phyloP scores from a whole-genome alignment of 805 yeast species.

The Priceomyces fermenticarens region DNA sequence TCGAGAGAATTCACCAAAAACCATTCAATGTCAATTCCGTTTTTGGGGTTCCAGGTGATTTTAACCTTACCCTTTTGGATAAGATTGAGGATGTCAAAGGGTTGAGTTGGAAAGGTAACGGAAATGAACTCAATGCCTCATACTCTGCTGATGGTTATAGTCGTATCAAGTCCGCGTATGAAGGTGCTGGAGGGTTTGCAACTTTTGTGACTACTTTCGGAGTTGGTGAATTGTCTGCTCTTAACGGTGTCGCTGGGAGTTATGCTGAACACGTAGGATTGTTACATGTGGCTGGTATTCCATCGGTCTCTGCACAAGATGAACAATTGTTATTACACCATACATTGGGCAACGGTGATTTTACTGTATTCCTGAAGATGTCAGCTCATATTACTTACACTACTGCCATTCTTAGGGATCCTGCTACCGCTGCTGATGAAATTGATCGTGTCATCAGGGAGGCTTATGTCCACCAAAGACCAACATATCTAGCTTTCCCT shows the following conservation, averaged over 20 bases:
- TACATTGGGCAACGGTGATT: conserved; percentile 43
- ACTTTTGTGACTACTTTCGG: conserved; percentile 32
- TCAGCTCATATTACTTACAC: conserved; percentile 30
- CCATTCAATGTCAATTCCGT: conserved; percentile 27
- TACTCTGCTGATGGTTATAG: conserved; percentile 26
- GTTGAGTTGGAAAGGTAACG: conserved; percentile 36
- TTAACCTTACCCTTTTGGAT: conserved; percentile 31
- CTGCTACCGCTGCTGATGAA: conserved; percentile 26
- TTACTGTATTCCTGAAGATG: conserved; percentile 37
- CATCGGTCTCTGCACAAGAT: conserved; percentile 29
- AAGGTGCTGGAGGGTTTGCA: conserved; percentile 17
- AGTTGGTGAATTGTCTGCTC: conserved; percentile 34
- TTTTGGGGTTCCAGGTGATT: conserved; percentile 35
- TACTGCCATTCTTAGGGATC: conserved; percentile 27
- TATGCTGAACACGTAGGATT: conserved; percentile 36
- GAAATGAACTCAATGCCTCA: conserved; percentile 31
- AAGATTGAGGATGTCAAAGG: conserved; percentile 29
- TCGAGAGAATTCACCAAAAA: conserved; percentile 31
- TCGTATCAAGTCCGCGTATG: conserved; percentile 13
- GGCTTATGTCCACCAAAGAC: conserved; percentile 32
- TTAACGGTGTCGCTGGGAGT: conserved; percentile 34
- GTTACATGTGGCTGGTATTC: conserved; percentile 34
- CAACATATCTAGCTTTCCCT: conserved; percentile 32
- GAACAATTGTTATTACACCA: conserved; percentile 41
- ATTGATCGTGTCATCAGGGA: conserved; percentile 31